Conservation (phyloP, 345 rosid genomes). For the Murraya koenigii region DNA sequence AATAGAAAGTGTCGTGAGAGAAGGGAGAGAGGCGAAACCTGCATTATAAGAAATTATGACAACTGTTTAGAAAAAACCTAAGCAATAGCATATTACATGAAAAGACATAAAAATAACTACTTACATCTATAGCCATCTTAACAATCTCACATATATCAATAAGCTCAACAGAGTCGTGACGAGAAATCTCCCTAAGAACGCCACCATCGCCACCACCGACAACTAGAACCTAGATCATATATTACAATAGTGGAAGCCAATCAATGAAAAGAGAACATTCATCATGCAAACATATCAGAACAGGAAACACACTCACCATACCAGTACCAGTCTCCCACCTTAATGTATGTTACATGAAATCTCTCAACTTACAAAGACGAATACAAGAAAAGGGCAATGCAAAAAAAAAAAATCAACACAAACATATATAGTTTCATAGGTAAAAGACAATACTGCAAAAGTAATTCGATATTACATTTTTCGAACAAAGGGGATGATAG, state of each 20-base stretch:
- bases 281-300: background rate
- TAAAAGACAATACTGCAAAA: background rate
- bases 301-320: background rate
- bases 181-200: conserved; percentile 87
- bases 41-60: conserved; percentile 18
- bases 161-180: conserved; percentile 79
- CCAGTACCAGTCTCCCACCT: background rate
- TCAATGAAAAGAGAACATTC: background rate
- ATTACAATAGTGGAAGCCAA: background rate
- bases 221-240: conserved; percentile 68
- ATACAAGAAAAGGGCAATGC: background rate
- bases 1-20: no score
- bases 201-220: conserved; percentile 99
- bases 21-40: conserved; percentile 21
- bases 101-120: conserved; percentile 18
- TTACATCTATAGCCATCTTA: conserved; percentile 93
- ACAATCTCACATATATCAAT: conserved; percentile 98
- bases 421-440: background rate
- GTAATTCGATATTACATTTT: conserved; percentile 42
- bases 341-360: background rate
- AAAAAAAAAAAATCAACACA: background rate
- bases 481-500: conserved; percentile 97
- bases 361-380: background rate
- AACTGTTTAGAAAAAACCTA: background rate
- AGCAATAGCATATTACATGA: background rate